Evolutionary conservation across 306 rosid genomes (phyloP), one percentile per base, ranked within the genome.

Genomic region (Senna siamea): DNA sequence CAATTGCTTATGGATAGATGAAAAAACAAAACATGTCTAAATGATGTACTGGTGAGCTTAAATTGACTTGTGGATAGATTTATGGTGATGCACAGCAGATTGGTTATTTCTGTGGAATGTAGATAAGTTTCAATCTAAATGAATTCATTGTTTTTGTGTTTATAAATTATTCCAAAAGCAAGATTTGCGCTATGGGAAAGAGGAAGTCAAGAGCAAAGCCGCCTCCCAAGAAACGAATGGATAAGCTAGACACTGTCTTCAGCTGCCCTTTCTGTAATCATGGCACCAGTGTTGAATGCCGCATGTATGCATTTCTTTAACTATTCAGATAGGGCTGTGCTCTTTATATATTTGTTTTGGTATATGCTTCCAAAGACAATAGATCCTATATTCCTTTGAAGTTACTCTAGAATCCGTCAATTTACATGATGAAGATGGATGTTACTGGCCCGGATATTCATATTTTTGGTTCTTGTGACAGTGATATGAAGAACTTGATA

Each of bases 261-360:
- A 88, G 91, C 83, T 88, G 96, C 53, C 96, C 96, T 72, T 90
- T 90, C 84, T 90, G 96, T 79, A 85, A 87, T 69, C 96, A 90
- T 56, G 91, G 93, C 32, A 81, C 82, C 72, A 81, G 93, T 9
- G 91, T 90, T n/a, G 96, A 90, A 74, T 88, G 93, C 77, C 85
- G 87, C 78, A 86, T 90, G 96, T 90, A 79, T 82, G 96, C 37
- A 37, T 58, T 43, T 32, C 11, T 12, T 57, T 58, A 32, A 44
- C n/a, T 18, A 9, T 47, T 30, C 54, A 20, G 40, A 7, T 43
- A 41, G 47, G 15, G 35, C 6, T 52, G 30, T 19, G 60, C 14
- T 46, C 7, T 3, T 47, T 28, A 7, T n/a, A 13, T 34, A 11
- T 2, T 43, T 3, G 3, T 46, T 60, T 3, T 58, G 30, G 32